These are phyloP conservation scores for Wallacemonas sp. DNA, from an alignment of 208 protist species.

Conservation along the genomic window DNA sequence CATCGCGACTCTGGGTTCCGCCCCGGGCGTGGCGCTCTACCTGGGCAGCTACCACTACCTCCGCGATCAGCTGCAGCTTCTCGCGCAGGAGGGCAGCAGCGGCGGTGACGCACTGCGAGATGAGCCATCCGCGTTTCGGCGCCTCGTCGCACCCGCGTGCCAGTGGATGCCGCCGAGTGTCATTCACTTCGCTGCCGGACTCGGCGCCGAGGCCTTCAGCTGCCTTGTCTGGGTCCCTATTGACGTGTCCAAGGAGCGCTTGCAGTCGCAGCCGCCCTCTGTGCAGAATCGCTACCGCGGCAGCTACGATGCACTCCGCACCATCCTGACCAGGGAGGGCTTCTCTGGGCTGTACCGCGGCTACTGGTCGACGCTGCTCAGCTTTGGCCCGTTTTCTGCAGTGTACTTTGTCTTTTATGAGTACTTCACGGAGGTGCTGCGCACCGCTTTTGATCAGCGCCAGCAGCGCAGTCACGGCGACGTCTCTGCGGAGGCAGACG, in stretches of 20 bases:
- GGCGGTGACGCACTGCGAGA: background rate
- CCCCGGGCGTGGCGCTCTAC: constrained; percentile 80
- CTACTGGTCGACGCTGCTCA: constrained; percentile 82
- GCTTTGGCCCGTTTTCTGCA: constrained; percentile 90
- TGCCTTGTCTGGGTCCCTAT: constrained; percentile 89
- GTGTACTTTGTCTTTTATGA: constrained; percentile 91
- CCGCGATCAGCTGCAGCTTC: constrained; percentile 15
- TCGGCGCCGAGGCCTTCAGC: constrained; percentile 82
- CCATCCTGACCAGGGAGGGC: constrained; percentile 60
- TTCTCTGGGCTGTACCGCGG: constrained; percentile 82
- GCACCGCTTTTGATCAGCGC: background rate
- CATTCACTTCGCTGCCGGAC: constrained; percentile 59
- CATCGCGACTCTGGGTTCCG: constrained; percentile 67
- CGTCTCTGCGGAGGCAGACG: background rate
- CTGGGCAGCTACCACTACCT: constrained; percentile 70
- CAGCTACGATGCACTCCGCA: constrained; percentile 67
- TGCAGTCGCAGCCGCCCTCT: constrained; percentile 76
- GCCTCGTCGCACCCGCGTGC: background rate
- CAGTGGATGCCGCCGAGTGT: constrained; percentile 27
- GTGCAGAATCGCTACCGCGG: constrained; percentile 58
- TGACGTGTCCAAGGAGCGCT: constrained; percentile 86
- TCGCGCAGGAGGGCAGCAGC: background rate
- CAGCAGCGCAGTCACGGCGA: background rate
- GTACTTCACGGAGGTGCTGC: constrained; percentile 41
- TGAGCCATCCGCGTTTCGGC: background rate